Percentiles rank a stretch among this genome's conserved stretches.
Conservation (phyloP, 2,329 filamentous ascomycete genomes). For the Claviceps pazoutovae region DNA sequence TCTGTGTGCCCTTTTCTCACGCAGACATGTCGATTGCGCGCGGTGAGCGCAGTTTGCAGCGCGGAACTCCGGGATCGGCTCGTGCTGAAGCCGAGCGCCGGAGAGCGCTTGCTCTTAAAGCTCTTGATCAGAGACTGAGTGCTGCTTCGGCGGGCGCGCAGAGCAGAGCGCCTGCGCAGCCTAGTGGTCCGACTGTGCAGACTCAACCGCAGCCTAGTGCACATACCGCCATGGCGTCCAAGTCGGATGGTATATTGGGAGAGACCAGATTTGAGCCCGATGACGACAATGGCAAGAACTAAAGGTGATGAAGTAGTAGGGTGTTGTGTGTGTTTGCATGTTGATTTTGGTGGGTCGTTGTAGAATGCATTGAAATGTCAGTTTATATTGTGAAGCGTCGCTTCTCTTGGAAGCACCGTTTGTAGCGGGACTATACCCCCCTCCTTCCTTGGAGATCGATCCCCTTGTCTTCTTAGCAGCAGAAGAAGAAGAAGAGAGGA, state of each 20-base stretch:
- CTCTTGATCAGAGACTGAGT: slow-evolving; percentile 80
- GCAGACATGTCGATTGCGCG: slow-evolving; percentile 65
- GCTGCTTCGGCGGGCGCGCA: slow-evolving; percentile 51
- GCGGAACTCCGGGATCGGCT: slow-evolving; percentile 50
- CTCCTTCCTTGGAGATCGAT: too few relatives aligned
- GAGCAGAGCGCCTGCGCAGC: slow-evolving; percentile 16
- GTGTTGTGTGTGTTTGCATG: neutral
- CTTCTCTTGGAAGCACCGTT: neutral
- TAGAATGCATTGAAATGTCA: neutral
- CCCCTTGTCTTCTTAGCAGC: too few relatives aligned
- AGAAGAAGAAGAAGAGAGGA: too few relatives aligned
- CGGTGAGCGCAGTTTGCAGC: slow-evolving; percentile 42
- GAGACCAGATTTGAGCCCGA: slow-evolving; percentile 60
- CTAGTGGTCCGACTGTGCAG: slow-evolving; percentile 41
- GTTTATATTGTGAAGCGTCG: neutral
- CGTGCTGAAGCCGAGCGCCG: slow-evolving; percentile 85
- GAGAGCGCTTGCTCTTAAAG: slow-evolving; percentile 77
- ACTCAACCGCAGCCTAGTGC: slow-evolving; percentile 40
- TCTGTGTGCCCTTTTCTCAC: slow-evolving; percentile 76
- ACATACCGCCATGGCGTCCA: slow-evolving; percentile 44
- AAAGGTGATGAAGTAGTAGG: neutral
- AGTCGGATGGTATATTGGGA: slow-evolving; percentile 43
- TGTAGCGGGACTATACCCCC: neutral
- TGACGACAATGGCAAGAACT: slow-evolving; percentile 26
- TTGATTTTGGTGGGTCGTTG: neutral